Conservation (phyloP, 371 early-diverging fungal genomes). For the Rhizopus sp. region DNA sequence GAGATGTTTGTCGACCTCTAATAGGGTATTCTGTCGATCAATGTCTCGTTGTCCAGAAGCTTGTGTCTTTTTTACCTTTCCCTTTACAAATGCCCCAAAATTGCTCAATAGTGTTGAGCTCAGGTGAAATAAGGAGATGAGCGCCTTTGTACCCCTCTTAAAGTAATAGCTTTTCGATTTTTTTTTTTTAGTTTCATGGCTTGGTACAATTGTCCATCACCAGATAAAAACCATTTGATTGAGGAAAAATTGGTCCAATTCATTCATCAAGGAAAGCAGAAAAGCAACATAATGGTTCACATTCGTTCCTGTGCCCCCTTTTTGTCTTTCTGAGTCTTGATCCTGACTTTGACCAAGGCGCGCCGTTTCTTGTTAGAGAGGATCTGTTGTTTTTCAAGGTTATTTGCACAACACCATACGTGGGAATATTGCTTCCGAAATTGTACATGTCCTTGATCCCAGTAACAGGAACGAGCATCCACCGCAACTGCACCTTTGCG, state of each 20-base stretch:
- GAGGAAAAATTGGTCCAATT: constrained; percentile 10
- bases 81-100: constrained; percentile 3
- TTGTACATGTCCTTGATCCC: constrained; percentile 3
- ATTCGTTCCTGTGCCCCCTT: constrained; percentile 10
- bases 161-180: not conserved
- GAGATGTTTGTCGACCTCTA: too few species aligned
- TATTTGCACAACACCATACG: constrained; percentile 7
- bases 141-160: not conserved
- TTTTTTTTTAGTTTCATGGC: constrained; percentile 6
- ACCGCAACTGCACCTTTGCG: not conserved
- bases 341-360: constrained; percentile 2
- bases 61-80: constrained; percentile 2
- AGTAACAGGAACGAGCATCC: not conserved
- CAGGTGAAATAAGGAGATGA: constrained; percentile 1
- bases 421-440: constrained; percentile 9
- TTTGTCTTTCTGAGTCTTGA: constrained; percentile 6
- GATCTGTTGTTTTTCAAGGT: constrained; percentile 2
- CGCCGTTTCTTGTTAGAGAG: constrained; percentile 8
- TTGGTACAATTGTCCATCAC: constrained; percentile 10
- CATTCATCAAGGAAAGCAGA: constrained; percentile 12
- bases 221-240: constrained; percentile 9
- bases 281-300: constrained; percentile 5
- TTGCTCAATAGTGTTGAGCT: constrained; percentile 5
- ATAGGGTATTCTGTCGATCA: too few species aligned
- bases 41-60: constrained; percentile 9